Conservation (phyloP, 805 yeast genomes). For the Starmerella lactis-condensi region DNA sequence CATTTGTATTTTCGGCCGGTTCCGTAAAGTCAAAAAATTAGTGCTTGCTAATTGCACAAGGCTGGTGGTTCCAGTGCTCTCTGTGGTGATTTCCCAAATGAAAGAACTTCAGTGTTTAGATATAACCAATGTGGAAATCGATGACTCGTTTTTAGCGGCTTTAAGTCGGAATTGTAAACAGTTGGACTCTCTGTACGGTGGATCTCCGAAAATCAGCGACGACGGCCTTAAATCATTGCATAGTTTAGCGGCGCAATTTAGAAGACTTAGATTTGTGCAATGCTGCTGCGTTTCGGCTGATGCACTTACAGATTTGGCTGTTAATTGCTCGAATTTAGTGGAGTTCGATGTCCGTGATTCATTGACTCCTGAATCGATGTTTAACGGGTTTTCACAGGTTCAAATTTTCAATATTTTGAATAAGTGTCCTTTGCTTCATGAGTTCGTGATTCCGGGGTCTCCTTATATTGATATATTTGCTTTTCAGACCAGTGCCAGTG, state of each 20-base stretch:
- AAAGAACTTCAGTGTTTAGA: slow-evolving; percentile 66
- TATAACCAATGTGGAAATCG: slow-evolving; percentile 48
- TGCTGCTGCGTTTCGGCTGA: slow-evolving; percentile 48
- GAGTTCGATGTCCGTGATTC: slow-evolving; percentile 69
- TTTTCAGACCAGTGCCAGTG: neutral
- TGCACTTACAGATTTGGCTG: slow-evolving; percentile 36
- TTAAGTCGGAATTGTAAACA: slow-evolving; percentile 55
- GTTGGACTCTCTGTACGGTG: slow-evolving; percentile 71
- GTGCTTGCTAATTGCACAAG: slow-evolving; percentile 65
- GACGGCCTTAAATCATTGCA: slow-evolving; percentile 42
- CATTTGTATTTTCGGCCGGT: slow-evolving; percentile 40
- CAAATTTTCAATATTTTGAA: neutral
- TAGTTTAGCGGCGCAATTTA: slow-evolving; percentile 48
- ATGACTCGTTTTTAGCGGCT: slow-evolving; percentile 52
- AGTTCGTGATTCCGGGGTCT: too few relatives aligned
- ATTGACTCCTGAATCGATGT: neutral
- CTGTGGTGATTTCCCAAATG: slow-evolving; percentile 45
- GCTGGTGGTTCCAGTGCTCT: slow-evolving; percentile 42
- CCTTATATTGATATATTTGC: too few relatives aligned
- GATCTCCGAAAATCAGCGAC: slow-evolving; percentile 36
- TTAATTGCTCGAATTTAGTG: slow-evolving; percentile 59
- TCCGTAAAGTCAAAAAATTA: slow-evolving; percentile 63
- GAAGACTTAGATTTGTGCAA: slow-evolving; percentile 65
- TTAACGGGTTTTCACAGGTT: neutral
- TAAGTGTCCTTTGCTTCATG: neutral